Percentiles rank a stretch among this genome's conserved stretches.
Evolutionary conservation across 108 stramenopile genomes (phyloP).

Genomic region (Cyclotella cryptica): DNA sequence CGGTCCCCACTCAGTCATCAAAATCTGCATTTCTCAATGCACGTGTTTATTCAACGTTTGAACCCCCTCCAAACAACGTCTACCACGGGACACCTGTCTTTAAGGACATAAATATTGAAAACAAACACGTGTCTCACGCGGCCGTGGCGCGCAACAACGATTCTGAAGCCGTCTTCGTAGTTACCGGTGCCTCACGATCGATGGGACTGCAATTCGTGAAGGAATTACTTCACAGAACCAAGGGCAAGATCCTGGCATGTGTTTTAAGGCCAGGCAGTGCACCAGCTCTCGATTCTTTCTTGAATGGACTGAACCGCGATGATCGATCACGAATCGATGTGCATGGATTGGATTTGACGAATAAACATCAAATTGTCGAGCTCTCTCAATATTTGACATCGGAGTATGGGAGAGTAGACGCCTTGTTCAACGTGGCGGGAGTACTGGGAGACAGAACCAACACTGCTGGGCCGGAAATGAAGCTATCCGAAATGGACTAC

Average conservation of each 20-base stretch:
- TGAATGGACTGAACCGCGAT: slow-evolving; percentile 21
- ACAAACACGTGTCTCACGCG: slow-evolving; percentile 13
- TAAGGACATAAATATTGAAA: slow-evolving; percentile 24
- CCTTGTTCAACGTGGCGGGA: slow-evolving; percentile 58
- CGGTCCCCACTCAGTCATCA: background rate
- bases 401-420: slow-evolving; percentile 46
- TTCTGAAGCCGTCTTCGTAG: slow-evolving; percentile 51
- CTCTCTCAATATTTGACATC: slow-evolving; percentile 15
- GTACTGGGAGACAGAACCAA: slow-evolving; percentile 43
- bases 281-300: slow-evolving; percentile 29
- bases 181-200: slow-evolving; percentile 48
- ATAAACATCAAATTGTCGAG: slow-evolving; percentile 32
- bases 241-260: slow-evolving; percentile 47
- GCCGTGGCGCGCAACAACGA: slow-evolving; percentile 46
- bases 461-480: slow-evolving; percentile 56
- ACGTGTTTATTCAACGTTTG: slow-evolving; percentile 32
- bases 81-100: slow-evolving; percentile 48
- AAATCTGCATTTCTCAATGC: background rate
- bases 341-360: slow-evolving; percentile 36
- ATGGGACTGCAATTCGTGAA: slow-evolving; percentile 56
- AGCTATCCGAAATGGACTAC: slow-evolving; percentile 53
- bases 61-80: slow-evolving; percentile 41
- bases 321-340: slow-evolving; percentile 33
- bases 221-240: slow-evolving; percentile 36
- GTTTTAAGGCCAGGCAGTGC: slow-evolving; percentile 43